phyloP scores from a whole-genome alignment of 106 monocot species.

The Dendrobium officinale region DNA sequence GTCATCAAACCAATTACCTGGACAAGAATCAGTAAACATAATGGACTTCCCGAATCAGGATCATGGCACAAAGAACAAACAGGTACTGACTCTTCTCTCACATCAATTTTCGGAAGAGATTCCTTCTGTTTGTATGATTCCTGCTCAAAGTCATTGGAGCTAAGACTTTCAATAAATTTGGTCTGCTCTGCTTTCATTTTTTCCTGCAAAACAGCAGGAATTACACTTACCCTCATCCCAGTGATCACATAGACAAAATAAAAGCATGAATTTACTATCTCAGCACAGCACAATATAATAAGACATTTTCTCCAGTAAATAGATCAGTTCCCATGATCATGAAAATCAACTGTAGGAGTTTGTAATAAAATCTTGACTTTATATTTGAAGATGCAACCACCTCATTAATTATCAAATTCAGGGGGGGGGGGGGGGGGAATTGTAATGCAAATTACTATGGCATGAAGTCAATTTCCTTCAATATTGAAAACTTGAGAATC shows the following conservation, averaged over 20 bases:
- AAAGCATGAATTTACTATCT: not conserved
- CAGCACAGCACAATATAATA: not conserved
- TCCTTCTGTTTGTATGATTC: constrained; percentile 28
- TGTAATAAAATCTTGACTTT: not conserved
- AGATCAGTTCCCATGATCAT: not conserved
- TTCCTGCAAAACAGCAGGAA: constrained; percentile 28
- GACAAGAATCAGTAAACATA: constrained; percentile 81
- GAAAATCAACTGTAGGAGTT: not conserved
- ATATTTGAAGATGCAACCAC: not conserved
- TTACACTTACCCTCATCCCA: not conserved
- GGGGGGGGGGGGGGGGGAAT: not conserved
- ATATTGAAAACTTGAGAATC: not conserved
- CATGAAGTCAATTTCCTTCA: not conserved
- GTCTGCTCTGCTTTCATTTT: constrained; percentile 90
- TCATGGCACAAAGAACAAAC: constrained; percentile 83
- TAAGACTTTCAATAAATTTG: constrained; percentile 62
- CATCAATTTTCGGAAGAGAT: constrained; percentile 5
- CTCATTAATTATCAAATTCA: not conserved
- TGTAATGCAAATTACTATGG: not conserved
- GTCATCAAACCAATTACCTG: constrained; percentile 39
- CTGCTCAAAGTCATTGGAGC: constrained; percentile 21
- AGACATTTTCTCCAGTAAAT: not conserved
- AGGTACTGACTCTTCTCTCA: constrained; percentile 41
- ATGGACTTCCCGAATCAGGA: constrained; percentile 51
- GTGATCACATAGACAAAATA: not conserved